phyloP scores from a whole-genome alignment of 2,329 filamentous ascomycete genomes.

The Fusarium armeniacum region DNA sequence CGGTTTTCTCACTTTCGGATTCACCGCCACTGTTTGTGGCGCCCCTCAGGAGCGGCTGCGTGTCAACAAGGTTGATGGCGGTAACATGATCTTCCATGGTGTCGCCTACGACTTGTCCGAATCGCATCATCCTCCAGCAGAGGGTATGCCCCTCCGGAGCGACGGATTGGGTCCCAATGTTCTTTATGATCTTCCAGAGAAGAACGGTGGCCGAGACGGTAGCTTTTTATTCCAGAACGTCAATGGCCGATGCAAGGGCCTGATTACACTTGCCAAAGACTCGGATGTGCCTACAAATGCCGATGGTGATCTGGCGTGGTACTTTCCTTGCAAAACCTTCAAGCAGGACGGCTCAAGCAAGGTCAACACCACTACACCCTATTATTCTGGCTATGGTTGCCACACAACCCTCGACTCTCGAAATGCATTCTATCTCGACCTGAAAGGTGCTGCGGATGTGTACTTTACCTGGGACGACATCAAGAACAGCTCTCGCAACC shows the following conservation, averaged over 20 bases:
- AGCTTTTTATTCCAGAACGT: conserved; percentile 99
- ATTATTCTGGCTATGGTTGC: conserved; percentile 89
- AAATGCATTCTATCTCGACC: conserved; percentile 78
- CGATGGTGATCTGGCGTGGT: conserved; percentile 87
- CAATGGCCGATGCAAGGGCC: conserved; percentile 93
- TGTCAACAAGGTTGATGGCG: conserved; percentile 82
- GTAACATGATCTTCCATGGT: conserved; percentile 98
- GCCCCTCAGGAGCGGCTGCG: conserved; percentile 78
- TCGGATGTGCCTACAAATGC: conserved; percentile 86
- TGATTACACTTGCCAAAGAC: conserved; percentile 79
- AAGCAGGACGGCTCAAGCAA: conserved; percentile 91
- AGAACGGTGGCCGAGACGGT: conserved; percentile 89
- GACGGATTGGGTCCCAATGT: conserved; percentile 77
- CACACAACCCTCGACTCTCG: conserved; percentile 82
- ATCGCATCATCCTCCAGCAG: conserved; percentile 83
- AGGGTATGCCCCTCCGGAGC: conserved; percentile 74
- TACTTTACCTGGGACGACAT: conserved; percentile 98
- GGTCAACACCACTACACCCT: conserved; percentile 79
- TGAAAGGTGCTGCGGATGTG: conserved; percentile 83
- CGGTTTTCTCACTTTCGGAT: conserved; percentile 96
- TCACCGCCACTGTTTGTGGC: conserved; percentile 89
- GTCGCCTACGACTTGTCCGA: conserved; percentile 84
- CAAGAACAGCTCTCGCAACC: conserved; percentile 87
- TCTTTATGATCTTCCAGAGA: conserved; percentile 85
- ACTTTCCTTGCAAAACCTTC: conserved; percentile 92